A percentile compares a stretch with the other conserved stretches of the same genome.
phyloP scores from a whole-genome alignment of 148 eudicot genomes.

The Rhododendron simsii region DNA sequence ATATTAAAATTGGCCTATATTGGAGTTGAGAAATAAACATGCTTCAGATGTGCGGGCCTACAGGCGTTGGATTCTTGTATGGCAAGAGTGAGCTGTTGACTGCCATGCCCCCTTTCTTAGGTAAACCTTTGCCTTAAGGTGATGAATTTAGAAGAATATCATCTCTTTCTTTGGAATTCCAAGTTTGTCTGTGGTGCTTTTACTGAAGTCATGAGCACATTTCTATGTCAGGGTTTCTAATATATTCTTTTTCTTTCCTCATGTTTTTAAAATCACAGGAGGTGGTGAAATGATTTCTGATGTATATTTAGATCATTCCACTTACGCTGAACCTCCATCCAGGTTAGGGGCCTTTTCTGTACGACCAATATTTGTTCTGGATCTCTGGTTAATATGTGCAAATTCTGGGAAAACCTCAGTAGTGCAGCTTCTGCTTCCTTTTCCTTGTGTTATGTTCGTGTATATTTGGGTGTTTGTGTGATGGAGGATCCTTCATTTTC shows the following conservation, averaged over 20 bases:
- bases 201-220: background rate
- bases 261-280: conserved; percentile 36
- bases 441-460: background rate
- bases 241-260: background rate
- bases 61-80: conserved; percentile 95
- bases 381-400: background rate
- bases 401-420: background rate
- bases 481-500: background rate
- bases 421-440: background rate
- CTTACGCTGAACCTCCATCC: conserved; percentile 97
- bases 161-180: background rate
- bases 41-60: conserved; percentile 99
- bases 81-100: conserved; percentile 76
- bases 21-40: conserved; percentile 53
- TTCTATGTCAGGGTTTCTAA: background rate
- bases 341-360: conserved; percentile 40
- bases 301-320: conserved; percentile 86
- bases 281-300: conserved; percentile 99
- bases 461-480: background rate
- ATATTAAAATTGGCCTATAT: background rate
- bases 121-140: conserved; percentile 26
- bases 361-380: background rate
- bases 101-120: conserved; percentile 94
- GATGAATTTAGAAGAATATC: background rate
- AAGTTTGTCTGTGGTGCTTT: background rate